Evolutionary conservation across 2,329 filamentous ascomycete genomes (phyloP).

Genomic region (Colletotrichum sp.): DNA sequence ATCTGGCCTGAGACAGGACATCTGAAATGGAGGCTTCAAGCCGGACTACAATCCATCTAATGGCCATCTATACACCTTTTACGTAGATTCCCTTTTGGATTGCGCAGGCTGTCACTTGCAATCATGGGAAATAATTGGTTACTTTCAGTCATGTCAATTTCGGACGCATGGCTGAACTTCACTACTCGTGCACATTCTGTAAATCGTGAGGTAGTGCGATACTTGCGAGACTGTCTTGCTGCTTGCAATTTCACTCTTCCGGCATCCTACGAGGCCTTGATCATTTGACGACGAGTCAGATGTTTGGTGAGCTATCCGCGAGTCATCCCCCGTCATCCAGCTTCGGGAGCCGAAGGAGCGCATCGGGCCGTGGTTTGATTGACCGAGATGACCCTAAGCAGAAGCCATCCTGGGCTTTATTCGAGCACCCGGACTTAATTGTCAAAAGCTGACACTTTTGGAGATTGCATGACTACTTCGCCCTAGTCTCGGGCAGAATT

Average conservation of each 20-base stretch:
- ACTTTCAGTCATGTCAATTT: neutral
- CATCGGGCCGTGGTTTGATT: neutral
- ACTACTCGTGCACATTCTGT: neutral
- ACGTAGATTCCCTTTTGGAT: too few relatives aligned
- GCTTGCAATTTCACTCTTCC: neutral
- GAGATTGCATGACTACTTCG: neutral
- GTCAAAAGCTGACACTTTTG: neutral
- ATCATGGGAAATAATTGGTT: rapidly evolving
- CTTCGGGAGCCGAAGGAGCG: neutral
- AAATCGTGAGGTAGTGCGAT: rapidly evolving
- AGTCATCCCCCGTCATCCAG: neutral
- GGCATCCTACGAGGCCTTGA: neutral
- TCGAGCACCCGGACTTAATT: neutral
- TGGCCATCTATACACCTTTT: neutral
- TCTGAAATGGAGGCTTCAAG: neutral
- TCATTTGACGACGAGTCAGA: neutral
- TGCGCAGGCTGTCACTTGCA: neutral
- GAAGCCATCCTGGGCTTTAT: neutral
- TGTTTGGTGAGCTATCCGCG: neutral
- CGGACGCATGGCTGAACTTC: neutral
- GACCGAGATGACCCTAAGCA: neutral
- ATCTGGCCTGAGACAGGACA: neutral
- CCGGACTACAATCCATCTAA: neutral
- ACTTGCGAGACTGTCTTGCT: neutral
- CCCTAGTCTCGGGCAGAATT: neutral